Percentiles rank a stretch among this genome's conserved stretches.
Conservation (phyloP, 257 asterid species). For the Henckelia pumila region DNA sequence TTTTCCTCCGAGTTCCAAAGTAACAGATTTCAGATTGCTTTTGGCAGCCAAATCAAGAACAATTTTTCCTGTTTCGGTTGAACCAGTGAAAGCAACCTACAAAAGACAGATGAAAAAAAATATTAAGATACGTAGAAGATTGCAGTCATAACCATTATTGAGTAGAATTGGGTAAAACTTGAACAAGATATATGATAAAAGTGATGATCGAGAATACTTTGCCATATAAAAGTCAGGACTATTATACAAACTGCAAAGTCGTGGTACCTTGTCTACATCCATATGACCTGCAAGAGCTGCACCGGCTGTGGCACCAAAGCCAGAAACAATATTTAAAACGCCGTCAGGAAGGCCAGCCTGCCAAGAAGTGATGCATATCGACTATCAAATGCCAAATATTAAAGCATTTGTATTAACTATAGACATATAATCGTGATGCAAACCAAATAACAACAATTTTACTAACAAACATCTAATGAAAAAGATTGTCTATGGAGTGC, state of each 20-base stretch:
- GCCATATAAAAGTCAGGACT: conserved; percentile 7
- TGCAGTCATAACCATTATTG: neutral
- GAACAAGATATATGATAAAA: no score
- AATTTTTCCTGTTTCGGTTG: conserved; percentile 80
- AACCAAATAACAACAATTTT: conserved; percentile 4
- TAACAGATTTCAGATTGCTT: conserved; percentile 96
- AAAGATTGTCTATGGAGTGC: no score
- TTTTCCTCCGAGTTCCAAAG: conserved; percentile 97
- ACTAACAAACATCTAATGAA: neutral
- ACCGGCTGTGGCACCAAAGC: conserved; percentile 93
- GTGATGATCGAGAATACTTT: neutral
- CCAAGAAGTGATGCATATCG: conserved; percentile 22
- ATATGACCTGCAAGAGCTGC: conserved; percentile 93
- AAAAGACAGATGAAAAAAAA: conserved; percentile 11
- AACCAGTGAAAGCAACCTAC: conserved; percentile 97
- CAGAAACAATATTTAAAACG: conserved; percentile 82
- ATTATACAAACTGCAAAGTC: conserved; percentile 16
- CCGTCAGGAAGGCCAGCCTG: conserved; percentile 99
- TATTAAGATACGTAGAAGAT: conserved; percentile 16
- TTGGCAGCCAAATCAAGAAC: conserved; percentile 68
- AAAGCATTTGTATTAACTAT: neutral
- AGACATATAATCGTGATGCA: no score
- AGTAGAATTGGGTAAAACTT: neutral
- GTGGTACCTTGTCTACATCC: conserved; percentile 94
- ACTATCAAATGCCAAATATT: neutral